Conservation (phyloP, 2,329 filamentous ascomycete genomes). For the Trichoderma pleuroti region DNA sequence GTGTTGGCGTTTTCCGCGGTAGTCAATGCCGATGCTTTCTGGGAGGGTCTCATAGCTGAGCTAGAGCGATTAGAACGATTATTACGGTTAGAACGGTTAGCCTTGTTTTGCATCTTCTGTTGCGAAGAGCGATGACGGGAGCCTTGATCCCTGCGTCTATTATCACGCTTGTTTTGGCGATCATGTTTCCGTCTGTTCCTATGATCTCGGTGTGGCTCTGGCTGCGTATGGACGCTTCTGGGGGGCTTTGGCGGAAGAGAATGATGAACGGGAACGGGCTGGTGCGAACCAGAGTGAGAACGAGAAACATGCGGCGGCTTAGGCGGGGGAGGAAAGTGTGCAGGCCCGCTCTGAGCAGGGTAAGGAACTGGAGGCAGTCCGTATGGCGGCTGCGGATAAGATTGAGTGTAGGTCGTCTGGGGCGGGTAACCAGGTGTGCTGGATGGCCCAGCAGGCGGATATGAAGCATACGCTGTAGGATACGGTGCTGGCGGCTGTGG, state of each 20-base stretch:
- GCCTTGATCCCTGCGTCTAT: slow-evolving; percentile 28
- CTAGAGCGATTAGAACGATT: neutral
- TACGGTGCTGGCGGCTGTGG: slow-evolving; percentile 15
- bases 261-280: slow-evolving; percentile 21
- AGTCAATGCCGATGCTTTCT: neutral
- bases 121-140: slow-evolving; percentile 24
- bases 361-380: slow-evolving; percentile 25
- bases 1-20: neutral
- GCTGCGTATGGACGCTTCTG: slow-evolving; percentile 27
- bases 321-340: neutral
- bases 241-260: slow-evolving; percentile 34
- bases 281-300: slow-evolving; percentile 20
- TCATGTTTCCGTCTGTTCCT: slow-evolving; percentile 33
- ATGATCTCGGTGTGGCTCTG: slow-evolving; percentile 29
- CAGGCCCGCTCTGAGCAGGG: slow-evolving; percentile 23
- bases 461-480: slow-evolving; percentile 19
- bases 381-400: slow-evolving; percentile 24
- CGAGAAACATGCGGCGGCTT: slow-evolving; percentile 23
- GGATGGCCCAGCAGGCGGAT: slow-evolving; percentile 23
- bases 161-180: slow-evolving; percentile 32
- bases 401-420: slow-evolving; percentile 16
- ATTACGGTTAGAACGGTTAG: neutral
- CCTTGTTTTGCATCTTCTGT: slow-evolving; percentile 24
- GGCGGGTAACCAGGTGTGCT: slow-evolving; percentile 12
- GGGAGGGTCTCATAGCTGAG: neutral